Evolutionary conservation across 768 basidiomycete species (phyloP).

Genomic region (Symmetrospora coprosmae): DNA sequence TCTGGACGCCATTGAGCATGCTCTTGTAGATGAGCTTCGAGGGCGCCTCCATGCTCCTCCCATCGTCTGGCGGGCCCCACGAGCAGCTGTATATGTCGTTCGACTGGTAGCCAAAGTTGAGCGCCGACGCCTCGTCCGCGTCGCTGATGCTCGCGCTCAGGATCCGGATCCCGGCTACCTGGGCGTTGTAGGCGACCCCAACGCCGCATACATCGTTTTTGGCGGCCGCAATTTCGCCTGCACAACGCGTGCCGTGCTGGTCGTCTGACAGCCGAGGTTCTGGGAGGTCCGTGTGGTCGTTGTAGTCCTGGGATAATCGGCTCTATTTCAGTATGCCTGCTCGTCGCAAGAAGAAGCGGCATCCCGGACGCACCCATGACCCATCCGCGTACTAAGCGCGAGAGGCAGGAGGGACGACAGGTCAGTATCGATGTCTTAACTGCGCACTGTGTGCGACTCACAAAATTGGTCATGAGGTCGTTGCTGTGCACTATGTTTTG

Average conservation of each 20-base stretch:
- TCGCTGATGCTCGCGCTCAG: constrained; percentile 89
- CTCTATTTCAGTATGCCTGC: constrained; percentile 62
- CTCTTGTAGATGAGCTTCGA: constrained; percentile 81
- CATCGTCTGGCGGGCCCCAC: constrained; percentile 96
- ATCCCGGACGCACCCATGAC: too few relatives aligned
- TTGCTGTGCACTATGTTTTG: constrained; percentile 50
- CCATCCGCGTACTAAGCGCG: not conserved
- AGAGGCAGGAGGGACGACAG: not conserved
- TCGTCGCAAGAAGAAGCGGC: not conserved
- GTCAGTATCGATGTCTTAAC: not conserved
- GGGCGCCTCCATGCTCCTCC: constrained; percentile 84
- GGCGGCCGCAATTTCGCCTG: constrained; percentile 84
- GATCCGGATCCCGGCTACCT: constrained; percentile 86
- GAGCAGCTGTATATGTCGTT: constrained; percentile 90
- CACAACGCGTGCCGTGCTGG: constrained; percentile 93
- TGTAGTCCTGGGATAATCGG: constrained; percentile 95
- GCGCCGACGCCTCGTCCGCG: constrained; percentile 81
- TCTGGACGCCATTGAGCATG: constrained; percentile 79
- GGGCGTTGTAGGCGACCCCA: constrained; percentile 80
- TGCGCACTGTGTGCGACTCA: constrained; percentile 41
- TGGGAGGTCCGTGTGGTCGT: constrained; percentile 76
- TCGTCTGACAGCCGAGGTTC: constrained; percentile 78
- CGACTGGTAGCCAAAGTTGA: constrained; percentile 86
- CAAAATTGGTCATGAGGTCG: constrained; percentile 83
- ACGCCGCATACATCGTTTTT: constrained; percentile 88